Base-by-base conservation (phyloP, 1,284 basidiomycete genomes). In the Sanghuangporus baumii region DNA sequence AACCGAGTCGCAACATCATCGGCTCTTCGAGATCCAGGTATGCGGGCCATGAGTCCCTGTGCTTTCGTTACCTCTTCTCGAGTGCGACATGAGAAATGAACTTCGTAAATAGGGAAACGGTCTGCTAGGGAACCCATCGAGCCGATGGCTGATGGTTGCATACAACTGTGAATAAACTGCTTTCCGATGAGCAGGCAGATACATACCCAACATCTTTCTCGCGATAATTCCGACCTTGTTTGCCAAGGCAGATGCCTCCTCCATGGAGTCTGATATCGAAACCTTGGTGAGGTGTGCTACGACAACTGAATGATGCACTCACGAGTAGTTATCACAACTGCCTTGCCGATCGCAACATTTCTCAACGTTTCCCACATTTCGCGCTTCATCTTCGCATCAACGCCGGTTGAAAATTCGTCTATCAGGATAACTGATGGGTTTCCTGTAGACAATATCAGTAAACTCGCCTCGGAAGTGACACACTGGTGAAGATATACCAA, bases 381-480 rank as follows among this genome's bases (percentile, higher is more conserved):
- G 50, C 91, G 78, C 73, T 92, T 93, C 78, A 87, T 91, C 74
- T 86, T 90, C 2, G 90, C 87, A 71, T 93, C 91, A 26, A 93
- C 85, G 4, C 91, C 91, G 1, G 88, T 91, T 2, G 87, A 90
- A 70, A 91, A 91, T 71, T 93, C 90, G 69, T 94, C 91, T 51
- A 94, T 89, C 46, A 93, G 78, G 3, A 93, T 75, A 8, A 93
- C 89, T 1, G 86, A 76, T 0, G 90, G 88, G 69, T 93, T 92
- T 3, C 89, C 86, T 86, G 65, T 7, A 26, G 34, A 8, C 5
- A 54, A 23, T 9, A 46, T 54, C 46, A 58, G 59, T n/a, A 48
- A 50, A 38, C 18, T 6, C 46, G 47, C 5, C 64, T 14, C 2
- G 2, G 16, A 46, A 20, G 18, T 16, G 46, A 60, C 7, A 11